phyloP scores from a whole-genome alignment of 495 filamentous ascomycete genomes.

The Venustampulla echinocandica region DNA sequence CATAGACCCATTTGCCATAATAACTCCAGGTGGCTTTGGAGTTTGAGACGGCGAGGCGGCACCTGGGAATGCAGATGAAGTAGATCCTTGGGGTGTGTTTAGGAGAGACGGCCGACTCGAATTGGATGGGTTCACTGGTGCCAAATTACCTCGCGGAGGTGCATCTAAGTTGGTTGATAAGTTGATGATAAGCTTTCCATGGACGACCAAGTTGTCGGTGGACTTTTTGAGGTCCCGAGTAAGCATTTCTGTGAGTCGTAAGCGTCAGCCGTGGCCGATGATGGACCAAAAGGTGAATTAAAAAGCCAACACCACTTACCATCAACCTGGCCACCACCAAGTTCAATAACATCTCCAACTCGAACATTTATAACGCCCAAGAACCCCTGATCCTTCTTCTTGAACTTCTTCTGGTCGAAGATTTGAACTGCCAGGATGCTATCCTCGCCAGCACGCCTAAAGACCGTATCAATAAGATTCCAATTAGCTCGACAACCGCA shows the following conservation, averaged over 20 bases:
- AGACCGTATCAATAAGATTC: conserved; percentile 20
- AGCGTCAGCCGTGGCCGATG: not conserved
- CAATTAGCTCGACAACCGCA: conserved; percentile 2
- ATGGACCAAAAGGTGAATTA: conserved; percentile 7
- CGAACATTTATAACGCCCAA: conserved; percentile 95
- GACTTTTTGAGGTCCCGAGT: conserved; percentile 98
- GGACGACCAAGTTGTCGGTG: conserved; percentile 93
- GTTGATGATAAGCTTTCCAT: conserved; percentile 94
- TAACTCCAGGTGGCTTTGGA: conserved; percentile 8
- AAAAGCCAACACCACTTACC: conserved; percentile 47
- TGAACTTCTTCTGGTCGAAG: conserved; percentile 99
- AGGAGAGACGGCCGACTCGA: conserved; percentile 19
- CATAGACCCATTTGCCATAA: conserved; percentile 24
- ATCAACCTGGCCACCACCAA: conserved; percentile 85
- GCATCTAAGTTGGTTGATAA: conserved; percentile 73
- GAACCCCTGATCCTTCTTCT: conserved; percentile 99
- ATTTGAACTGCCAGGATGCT: conserved; percentile 97
- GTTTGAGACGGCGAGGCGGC: conserved; percentile 13
- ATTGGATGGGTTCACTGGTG: conserved; percentile 13
- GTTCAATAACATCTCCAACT: conserved; percentile 84
- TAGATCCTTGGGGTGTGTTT: conserved; percentile 17
- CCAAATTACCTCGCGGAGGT: conserved; percentile 9
- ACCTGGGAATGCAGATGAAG: conserved; percentile 12
- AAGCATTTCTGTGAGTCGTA: conserved; percentile 61
- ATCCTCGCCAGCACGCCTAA: conserved; percentile 78